Percentiles rank a stretch among this genome's conserved stretches.
Evolutionary conservation across 176 grass and related monocot genomes (phyloP).

Genomic region (Metroxylon sagu): DNA sequence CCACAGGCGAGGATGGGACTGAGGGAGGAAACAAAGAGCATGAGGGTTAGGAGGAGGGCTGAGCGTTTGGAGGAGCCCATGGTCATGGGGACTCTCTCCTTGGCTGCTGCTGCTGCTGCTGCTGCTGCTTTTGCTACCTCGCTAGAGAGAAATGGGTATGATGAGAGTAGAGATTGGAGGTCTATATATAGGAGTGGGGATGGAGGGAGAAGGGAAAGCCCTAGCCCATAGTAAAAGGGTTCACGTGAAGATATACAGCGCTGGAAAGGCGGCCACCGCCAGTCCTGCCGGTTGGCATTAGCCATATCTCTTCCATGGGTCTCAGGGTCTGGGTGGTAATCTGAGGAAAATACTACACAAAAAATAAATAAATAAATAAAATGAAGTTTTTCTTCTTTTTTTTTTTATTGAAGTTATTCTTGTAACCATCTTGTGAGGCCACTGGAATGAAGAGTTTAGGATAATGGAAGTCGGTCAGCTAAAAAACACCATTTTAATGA

Average conservation of each 20-base stretch:
- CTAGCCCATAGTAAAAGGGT: neutral
- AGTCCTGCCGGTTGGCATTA: neutral
- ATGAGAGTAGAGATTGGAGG: neutral
- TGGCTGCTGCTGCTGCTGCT: too few species aligned
- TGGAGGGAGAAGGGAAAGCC: neutral
- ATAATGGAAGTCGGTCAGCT: too few species aligned
- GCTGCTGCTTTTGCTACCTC: too few species aligned
- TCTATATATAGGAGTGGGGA: neutral
- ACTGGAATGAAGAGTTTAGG: too few species aligned
- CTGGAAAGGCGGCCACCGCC: neutral
- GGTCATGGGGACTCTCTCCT: neutral
- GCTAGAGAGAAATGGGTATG: neutral
- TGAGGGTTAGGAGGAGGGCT: conserved; percentile 42
- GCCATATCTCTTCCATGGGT: neutral
- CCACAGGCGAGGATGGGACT: conserved; percentile 43
- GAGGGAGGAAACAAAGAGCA: conserved; percentile 53
- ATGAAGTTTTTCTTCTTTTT: too few species aligned
- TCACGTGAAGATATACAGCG: conserved; percentile 5
- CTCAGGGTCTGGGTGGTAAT: too few species aligned
- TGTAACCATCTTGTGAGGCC: too few species aligned
- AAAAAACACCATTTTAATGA: too few species aligned
- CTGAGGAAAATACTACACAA: too few species aligned
- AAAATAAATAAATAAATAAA: too few species aligned
- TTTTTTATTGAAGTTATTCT: too few species aligned
- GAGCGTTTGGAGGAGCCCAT: conserved; percentile 50